These are phyloP conservation scores for Verticillium tricorpus DNA, from an alignment of 2,329 filamentous ascomycete genomes.

Conservation along the genomic window DNA sequence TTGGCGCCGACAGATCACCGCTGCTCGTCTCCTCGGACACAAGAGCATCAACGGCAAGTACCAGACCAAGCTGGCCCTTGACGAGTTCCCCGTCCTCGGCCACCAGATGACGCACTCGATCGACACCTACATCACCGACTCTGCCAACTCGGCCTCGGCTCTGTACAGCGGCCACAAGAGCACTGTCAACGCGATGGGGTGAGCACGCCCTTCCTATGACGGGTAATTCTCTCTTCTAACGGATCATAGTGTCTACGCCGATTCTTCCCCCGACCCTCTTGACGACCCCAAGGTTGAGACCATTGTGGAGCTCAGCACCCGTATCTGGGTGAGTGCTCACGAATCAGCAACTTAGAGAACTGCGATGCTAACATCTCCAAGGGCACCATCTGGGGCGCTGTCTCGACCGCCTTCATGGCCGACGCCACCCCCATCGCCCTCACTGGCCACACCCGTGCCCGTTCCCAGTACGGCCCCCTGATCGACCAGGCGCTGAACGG, in stretches of 20 bases:
- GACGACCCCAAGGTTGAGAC: constrained; percentile 87
- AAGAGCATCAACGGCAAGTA: constrained; percentile 83
- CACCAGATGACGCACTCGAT: constrained; percentile 89
- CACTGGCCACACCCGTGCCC: constrained; percentile 66
- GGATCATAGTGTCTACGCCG: constrained; percentile 59
- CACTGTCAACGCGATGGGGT: constrained; percentile 75
- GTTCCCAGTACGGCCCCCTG: constrained; percentile 64
- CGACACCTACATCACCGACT: constrained; percentile 81
- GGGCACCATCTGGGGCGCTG: constrained; percentile 56
- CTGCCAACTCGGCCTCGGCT: constrained; percentile 78
- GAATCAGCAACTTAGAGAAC: not conserved
- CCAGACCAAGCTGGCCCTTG: constrained; percentile 68
- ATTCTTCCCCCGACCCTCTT: constrained; percentile 67
- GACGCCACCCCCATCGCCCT: constrained; percentile 80
- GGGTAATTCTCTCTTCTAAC: constrained; percentile 1
- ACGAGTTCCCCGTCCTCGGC: constrained; percentile 79
- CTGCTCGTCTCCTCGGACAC: constrained; percentile 75
- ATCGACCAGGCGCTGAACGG: constrained; percentile 75
- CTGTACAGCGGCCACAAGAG: constrained; percentile 82
- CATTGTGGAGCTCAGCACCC: constrained; percentile 72
- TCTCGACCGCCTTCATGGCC: constrained; percentile 76
- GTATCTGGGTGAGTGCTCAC: constrained; percentile 44
- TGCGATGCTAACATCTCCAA: constrained; percentile 4
- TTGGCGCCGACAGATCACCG: constrained; percentile 50
- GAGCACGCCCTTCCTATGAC: constrained; percentile 7